Evolutionary conservation across 805 yeast genomes (phyloP), one percentile per base, ranked within the genome.

Genomic region (Spathaspora gorwiae): DNA sequence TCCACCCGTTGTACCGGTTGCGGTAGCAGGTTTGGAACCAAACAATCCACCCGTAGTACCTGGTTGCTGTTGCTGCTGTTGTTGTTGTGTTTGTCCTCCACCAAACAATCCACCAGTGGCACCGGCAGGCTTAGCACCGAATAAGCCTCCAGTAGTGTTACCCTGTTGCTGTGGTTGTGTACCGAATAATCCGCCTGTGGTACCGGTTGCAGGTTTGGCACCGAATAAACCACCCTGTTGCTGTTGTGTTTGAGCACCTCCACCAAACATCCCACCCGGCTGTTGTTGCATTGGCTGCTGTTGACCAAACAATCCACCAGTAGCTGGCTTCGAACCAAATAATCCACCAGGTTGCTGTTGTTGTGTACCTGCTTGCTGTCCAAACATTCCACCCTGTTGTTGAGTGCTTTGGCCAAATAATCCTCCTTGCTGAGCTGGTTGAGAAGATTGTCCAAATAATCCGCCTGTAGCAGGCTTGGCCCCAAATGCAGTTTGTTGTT

Each of bases 171-270:
- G n/a, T 37, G 7, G 7, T 40, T 40, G 8, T 34, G 12, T 3
- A 7, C 49, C 47, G 14, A 44, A 40, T 27, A 46, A 44, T 5
- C 54, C 51, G 14, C 48, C 47, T 12, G 47, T 43, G 11, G 54
- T 45, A 13, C 50, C 39, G 7, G 29, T 30, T 35, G 54, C 60
- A 27, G 56, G 55, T 24, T 62, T 60, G 42, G 51, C 54, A 12
- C 79, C 78, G 54, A 75, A 74, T 24, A 73, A 47, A 5, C 79
- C 80, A 37, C 77, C 76, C 24, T 39, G 41, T 12, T 42, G 34
- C 34, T 29, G 69, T 56, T 24, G 66, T 3, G 37, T 9, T 5
- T 35, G 65, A 29, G 43, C 44, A 9, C 62, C 34, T 15, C 12
- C 64, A 44, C 57, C 57, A 48, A 56, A 53, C 13, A 51, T 42